phyloP scores from a whole-genome alignment of 768 basidiomycete genomes.

The Phanerochaete sordida region DNA sequence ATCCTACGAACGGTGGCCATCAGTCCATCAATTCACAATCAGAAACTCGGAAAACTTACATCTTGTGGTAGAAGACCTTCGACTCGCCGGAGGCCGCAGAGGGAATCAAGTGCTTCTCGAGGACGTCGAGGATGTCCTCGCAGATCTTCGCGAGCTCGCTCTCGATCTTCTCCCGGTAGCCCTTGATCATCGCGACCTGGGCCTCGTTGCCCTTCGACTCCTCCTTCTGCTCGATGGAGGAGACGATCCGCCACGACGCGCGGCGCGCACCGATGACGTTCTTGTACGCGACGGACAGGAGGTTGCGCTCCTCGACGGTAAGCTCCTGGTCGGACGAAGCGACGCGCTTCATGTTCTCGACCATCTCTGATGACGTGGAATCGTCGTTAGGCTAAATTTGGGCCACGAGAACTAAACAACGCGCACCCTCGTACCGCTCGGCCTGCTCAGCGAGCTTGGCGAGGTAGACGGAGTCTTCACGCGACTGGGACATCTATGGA shows the following conservation, averaged over 20 bases:
- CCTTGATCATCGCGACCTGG: conserved; percentile 96
- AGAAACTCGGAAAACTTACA: conserved; percentile 48
- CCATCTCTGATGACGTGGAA: conserved; percentile 72
- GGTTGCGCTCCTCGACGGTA: conserved; percentile 97
- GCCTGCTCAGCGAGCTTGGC: conserved; percentile 99
- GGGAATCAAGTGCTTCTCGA: conserved; percentile 97
- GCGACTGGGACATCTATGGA: conserved; percentile 69
- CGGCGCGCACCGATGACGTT: conserved; percentile 98
- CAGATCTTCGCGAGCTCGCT: conserved; percentile 96
- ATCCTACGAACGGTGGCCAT: conserved; percentile 55
- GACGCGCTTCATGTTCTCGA: conserved; percentile 99
- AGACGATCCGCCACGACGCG: conserved; percentile 97
- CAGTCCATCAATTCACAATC: conserved; percentile 9
- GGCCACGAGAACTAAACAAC: conserved; percentile 4
- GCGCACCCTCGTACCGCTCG: conserved; percentile 95
- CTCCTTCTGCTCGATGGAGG: conserved; percentile 99
- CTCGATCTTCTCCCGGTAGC: conserved; percentile 98
- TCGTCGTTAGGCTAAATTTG: background rate
- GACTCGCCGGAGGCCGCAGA: conserved; percentile 96
- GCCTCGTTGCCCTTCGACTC: conserved; percentile 97
- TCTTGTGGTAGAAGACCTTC: conserved; percentile 99
- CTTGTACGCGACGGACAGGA: conserved; percentile 98
- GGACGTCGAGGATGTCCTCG: conserved; percentile 96
- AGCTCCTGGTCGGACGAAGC: conserved; percentile 97
- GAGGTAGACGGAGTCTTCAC: conserved; percentile 98